phyloP scores from a whole-genome alignment of 2,329 filamentous ascomycete species.

The Graphilbum fragrans region DNA sequence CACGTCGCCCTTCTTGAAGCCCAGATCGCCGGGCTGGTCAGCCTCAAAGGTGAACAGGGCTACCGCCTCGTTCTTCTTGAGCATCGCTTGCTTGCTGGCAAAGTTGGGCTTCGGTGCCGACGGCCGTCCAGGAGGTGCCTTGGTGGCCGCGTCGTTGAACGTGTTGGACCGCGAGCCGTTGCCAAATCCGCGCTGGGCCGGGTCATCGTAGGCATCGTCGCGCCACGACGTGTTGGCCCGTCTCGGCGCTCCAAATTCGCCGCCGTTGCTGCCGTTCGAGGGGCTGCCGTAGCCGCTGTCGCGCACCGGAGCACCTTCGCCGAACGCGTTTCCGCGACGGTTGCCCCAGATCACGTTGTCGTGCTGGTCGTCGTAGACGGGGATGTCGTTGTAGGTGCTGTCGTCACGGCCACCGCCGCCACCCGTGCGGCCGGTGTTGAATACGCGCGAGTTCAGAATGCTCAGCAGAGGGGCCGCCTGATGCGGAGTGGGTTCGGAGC shows the following conservation, averaged over 20 bases:
- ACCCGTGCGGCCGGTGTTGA: conserved; percentile 50
- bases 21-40: conserved; percentile 82
- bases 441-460: conserved; percentile 74
- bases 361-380: conserved; percentile 73
- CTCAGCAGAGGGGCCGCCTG: conserved; percentile 75
- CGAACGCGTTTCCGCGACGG: conserved; percentile 55
- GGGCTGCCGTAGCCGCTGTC: conserved; percentile 14
- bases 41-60: conserved; percentile 91
- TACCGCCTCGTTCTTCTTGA: conserved; percentile 69
- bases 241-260: conserved; percentile 36
- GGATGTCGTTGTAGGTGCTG: conserved; percentile 84
- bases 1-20: conserved; percentile 94
- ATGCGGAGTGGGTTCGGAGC: conserved; percentile 64
- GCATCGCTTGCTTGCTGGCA: conserved; percentile 38
- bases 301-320: conserved; percentile 34
- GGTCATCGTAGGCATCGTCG: conserved; percentile 62
- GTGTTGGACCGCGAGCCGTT: conserved; percentile 39
- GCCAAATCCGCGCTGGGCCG: conserved; percentile 15
- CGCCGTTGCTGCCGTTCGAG: conserved; percentile 22
- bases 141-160: conserved; percentile 26
- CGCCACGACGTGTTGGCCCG: conserved; percentile 57
- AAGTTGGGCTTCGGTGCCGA: conserved; percentile 86
- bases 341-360: conserved; percentile 73
- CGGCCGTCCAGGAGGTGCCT: conserved; percentile 59
- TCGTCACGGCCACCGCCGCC: conserved; percentile 32